phyloP scores from a whole-genome alignment of 2,329 filamentous ascomycete species.

The Setomelanomma holmii region DNA sequence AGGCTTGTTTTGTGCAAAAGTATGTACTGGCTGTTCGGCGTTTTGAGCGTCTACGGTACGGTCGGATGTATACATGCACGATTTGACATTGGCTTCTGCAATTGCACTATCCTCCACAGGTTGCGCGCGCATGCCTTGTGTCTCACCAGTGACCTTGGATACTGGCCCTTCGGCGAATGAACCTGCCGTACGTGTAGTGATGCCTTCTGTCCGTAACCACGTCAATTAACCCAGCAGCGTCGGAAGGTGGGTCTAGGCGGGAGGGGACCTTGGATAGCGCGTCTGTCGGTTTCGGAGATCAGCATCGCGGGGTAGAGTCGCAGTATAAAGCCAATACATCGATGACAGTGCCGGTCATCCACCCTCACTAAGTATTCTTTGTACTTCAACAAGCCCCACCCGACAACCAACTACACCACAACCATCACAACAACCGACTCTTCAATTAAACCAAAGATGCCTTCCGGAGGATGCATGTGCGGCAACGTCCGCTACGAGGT shows the following conservation, averaged over 20 bases:
- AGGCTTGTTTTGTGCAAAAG: no score
- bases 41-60: no score
- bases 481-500: slow-evolving; percentile 58
- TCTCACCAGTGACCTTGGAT: neutral
- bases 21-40: no score
- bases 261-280: slow-evolving; percentile 3
- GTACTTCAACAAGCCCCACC: neutral
- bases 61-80: no score
- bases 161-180: neutral
- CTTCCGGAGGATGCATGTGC: slow-evolving; percentile 58
- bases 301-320: slow-evolving; percentile 28
- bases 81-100: no score
- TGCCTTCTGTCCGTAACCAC: neutral
- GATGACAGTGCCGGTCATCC: neutral
- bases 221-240: neutral
- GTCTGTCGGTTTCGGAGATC: slow-evolving; percentile 17
- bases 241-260: slow-evolving; percentile 2
- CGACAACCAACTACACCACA: neutral
- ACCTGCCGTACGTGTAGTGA: neutral
- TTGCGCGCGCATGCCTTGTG: no score
- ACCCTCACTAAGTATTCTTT: neutral
- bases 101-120: no score
- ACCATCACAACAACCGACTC: neutral
- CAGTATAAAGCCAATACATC: slow-evolving; percentile 24
- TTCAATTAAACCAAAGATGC: slow-evolving; percentile 20